phyloP scores from a whole-genome alignment of 305 asterid species.

The Solanum hybrid region DNA sequence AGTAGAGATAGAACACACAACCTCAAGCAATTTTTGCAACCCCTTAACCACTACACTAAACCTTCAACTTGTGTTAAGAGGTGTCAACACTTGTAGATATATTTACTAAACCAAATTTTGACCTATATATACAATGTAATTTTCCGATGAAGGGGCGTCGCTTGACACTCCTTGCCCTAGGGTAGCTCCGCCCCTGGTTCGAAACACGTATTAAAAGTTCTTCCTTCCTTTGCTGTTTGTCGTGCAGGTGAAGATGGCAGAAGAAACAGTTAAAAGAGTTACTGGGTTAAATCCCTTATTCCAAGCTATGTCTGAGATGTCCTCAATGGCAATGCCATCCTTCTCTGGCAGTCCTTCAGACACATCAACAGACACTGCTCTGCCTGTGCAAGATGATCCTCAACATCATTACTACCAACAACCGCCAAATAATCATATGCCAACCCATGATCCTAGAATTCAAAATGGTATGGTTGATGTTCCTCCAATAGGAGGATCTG shows the following conservation, averaged over 20 bases:
- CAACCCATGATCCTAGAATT: conserved; percentile 32
- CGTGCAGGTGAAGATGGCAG: conserved; percentile 69
- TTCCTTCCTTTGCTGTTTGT: neutral
- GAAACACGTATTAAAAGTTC: neutral
- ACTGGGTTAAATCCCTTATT: conserved; percentile 75
- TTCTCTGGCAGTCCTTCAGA: conserved; percentile 55
- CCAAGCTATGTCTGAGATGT: conserved; percentile 76
- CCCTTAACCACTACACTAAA: too few relatives aligned
- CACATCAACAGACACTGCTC: conserved; percentile 55
- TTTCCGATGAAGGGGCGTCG: too few relatives aligned
- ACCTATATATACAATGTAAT: too few relatives aligned
- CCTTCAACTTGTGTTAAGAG: too few relatives aligned
- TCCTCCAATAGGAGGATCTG: conserved; percentile 39
- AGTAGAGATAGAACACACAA: neutral
- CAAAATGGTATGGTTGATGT: conserved; percentile 38
- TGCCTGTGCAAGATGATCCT: conserved; percentile 54
- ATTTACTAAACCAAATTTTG: too few relatives aligned
- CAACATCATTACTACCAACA: conserved; percentile 43
- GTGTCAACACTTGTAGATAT: too few relatives aligned
- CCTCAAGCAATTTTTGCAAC: too few relatives aligned
- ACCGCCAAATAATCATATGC: conserved; percentile 25
- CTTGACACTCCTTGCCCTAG: too few relatives aligned
- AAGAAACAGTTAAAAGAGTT: conserved; percentile 81
- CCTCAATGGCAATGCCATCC: conserved; percentile 49
- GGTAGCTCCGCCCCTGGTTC: neutral